Conservation (phyloP, 208 protist species). For the Acanthamoeba lenticulata region DNA sequence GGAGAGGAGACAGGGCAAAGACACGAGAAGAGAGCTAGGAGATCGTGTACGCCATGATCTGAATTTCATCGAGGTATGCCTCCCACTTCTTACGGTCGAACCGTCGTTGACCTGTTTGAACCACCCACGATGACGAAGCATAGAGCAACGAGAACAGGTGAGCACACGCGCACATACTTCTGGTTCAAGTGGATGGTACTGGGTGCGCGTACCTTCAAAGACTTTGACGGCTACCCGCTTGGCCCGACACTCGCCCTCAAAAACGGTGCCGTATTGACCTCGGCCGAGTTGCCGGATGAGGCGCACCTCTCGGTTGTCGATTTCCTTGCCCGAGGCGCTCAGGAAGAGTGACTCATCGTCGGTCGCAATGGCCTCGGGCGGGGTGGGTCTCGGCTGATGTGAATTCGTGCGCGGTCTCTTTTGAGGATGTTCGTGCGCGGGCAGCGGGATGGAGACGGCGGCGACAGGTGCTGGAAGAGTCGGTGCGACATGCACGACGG, state of each 20-base stretch:
- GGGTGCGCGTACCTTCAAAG: background rate
- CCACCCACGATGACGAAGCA: no score
- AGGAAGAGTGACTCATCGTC: background rate
- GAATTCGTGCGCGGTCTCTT: background rate
- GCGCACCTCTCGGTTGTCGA: background rate
- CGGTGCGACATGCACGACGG: no score
- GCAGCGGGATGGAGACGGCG: background rate
- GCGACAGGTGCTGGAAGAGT: background rate
- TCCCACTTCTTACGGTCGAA: background rate
- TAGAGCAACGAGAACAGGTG: no score
- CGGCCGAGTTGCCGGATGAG: background rate
- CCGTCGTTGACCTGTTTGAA: background rate
- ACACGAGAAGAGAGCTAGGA: background rate
- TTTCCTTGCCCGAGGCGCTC: background rate
- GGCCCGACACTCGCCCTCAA: background rate
- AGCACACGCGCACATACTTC: no score
- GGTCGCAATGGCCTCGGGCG: background rate
- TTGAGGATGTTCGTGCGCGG: background rate
- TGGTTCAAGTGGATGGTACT: no score
- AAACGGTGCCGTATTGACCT: background rate
- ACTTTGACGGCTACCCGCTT: background rate
- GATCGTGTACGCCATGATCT: conserved; percentile 20
- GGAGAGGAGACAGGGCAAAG: background rate
- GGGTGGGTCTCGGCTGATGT: background rate
- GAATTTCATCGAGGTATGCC: background rate